Evolutionary conservation across 805 yeast genomes (phyloP), one percentile per base, ranked within the genome.

Genomic region (Yamadazyma philogaea): DNA sequence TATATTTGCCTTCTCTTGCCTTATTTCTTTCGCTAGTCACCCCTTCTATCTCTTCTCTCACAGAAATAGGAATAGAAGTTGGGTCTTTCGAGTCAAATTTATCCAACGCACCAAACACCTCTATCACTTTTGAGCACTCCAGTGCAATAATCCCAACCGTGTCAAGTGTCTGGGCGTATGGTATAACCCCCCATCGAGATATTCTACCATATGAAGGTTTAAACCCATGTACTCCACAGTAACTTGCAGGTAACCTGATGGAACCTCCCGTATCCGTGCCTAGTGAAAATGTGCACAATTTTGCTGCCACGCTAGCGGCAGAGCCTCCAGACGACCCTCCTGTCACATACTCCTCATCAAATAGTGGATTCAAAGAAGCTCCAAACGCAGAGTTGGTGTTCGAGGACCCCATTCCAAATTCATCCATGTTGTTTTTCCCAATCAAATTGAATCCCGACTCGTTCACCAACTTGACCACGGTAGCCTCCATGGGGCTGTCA

Each of bases 221-320:
- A 66, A 88, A 88, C 1, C 99, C 99, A 22, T 79, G 66, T 0
- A 84, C 74, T 1, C 90, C 87, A 51, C 91, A 82, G 59, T 84
- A 88, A 15, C 95, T 82, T 1, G 96, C 95, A 0, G 99, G 99
- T 16, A 87, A 68, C 47, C 99, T 73, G 0, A 93, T 87, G 0
- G 97, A 88, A 0, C 99, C 99, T 4, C 99, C 99, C 0, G 99
- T 93, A 55, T 93, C 99, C 1, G 98, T 86, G 0, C 99, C 99
- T 28, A 93, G 62, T 1, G 95, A 77, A 53, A 86, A 81, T 56
- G 84, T 87, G 26, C 80, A 83, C 48, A 80, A 56, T 1, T 68
- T 82, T 0, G 83, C 77, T 1, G 91, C 83, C 1, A 91, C 96
- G 0, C 95, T 86, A 1, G 96, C 96, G 0, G 98, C 98, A 30